These are phyloP conservation scores for Tetratostichococcus sp. DNA, from an alignment of 139 green algal genomes.

Conservation along the genomic window DNA sequence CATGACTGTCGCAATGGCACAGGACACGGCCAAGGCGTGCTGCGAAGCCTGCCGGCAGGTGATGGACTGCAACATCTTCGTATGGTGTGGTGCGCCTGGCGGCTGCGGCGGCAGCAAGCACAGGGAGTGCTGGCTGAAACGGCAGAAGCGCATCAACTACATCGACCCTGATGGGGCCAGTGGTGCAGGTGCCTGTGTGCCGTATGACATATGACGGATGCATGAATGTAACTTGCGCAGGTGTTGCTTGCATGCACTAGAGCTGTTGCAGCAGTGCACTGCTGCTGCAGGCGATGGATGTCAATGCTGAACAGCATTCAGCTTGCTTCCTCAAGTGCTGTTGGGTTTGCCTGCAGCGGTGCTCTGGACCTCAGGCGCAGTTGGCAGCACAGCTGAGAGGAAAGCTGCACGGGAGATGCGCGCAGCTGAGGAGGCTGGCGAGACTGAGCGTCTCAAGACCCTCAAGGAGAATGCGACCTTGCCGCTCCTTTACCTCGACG, in stretches of 20 bases:
- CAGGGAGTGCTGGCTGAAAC: conserved; percentile 51
- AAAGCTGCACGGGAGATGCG: background rate
- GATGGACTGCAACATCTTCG: conserved; percentile 43
- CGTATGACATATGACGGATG: background rate
- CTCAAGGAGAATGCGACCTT: conserved; percentile 31
- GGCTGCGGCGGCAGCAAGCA: conserved; percentile 31
- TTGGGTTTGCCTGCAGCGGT: too few species aligned
- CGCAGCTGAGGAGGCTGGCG: background rate
- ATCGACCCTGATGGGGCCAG: background rate
- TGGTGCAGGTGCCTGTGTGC: background rate
- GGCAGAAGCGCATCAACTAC: conserved; percentile 11
- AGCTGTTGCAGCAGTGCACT: too few species aligned
- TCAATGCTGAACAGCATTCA: too few species aligned
- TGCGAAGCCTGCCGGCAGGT: background rate
- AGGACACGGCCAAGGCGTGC: background rate
- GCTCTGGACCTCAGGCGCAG: conserved; percentile 3
- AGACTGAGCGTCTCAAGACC: conserved; percentile 21
- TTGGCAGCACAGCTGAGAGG: background rate
- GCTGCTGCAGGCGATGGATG: too few species aligned
- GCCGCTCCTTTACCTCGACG: conserved; percentile 49
- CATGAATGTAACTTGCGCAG: too few species aligned
- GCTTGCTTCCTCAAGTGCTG: too few species aligned
- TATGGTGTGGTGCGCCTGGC: conserved; percentile 29
- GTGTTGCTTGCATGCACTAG: too few species aligned
- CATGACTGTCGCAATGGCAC: background rate